Base-by-base conservation (phyloP, 2,329 filamentous ascomycete genomes). In the Scortechinia acanthostroma region DNA sequence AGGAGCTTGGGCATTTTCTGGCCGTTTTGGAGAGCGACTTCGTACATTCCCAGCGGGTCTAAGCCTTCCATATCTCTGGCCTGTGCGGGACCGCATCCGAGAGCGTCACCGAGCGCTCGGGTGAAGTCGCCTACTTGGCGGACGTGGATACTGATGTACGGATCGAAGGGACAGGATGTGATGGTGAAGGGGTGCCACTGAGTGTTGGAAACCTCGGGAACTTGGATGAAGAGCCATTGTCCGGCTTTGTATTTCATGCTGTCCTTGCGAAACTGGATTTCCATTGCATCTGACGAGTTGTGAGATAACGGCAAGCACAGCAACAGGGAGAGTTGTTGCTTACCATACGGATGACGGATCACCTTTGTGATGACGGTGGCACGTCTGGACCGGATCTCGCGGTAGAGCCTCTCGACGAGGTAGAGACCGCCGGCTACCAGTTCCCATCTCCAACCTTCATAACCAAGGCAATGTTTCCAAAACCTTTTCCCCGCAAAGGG, bases 171-270 rank as follows among this genome's bases (percentile, higher is more conserved):
- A 66, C 93, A 98, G 6, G 93, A 97, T 2, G 93, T 98, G 64
- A 98, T 97, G 58, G 93, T 98, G 62, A 97, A 98, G 1, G 93
- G 93, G 66, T 98, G 93, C 93, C 93, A 98, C 69, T 98, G 90
- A 59, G 89, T 83, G 55, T 75, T 79, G 51, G 89, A 95, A 45
- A 98, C 80, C 4, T 87, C 84, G 0, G 93, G 93, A 20, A 95
- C 83, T 63, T 97, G 91, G 48, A 98, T 75, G 73, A 97, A 97
- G 28, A 97, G 80, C 91, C 91, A 98, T 68, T 98, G 93, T 22
- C 93, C 93, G 14, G 93, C 86, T 76, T 95, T 97, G 80, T 98
- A 98, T 59, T 83, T 88, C 85, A 98, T 95, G 47, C 86, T 93
- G 3, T 91, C 88, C 70, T 98, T 98, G 62, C 77, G 78, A 69